phyloP scores from a whole-genome alignment of 2,329 filamentous ascomycete species.

The Epichloe elymi region DNA sequence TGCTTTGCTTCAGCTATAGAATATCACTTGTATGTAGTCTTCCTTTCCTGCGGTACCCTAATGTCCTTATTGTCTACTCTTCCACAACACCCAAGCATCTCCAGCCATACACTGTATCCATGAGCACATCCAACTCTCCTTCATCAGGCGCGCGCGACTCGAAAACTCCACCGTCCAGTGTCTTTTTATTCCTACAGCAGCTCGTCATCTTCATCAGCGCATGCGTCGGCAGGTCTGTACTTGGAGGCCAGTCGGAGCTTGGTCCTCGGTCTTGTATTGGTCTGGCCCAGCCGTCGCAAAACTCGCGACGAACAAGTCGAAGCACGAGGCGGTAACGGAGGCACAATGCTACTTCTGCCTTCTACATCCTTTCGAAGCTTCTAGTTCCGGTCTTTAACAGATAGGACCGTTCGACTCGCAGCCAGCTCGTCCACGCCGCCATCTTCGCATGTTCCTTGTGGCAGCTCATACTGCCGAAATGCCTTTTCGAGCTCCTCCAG shows the following conservation, averaged over 20 bases:
- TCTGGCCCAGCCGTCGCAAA: background rate
- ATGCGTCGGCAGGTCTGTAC: background rate
- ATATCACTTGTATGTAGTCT: no score
- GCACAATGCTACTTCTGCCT: background rate
- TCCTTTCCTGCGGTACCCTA: no score
- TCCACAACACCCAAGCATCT: background rate
- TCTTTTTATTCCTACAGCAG: background rate
- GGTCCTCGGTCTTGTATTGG: background rate
- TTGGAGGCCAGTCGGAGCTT: background rate
- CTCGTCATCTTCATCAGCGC: slow-evolving; percentile 4
- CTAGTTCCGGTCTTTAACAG: slow-evolving; percentile 17
- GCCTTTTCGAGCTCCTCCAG: slow-evolving; percentile 25
- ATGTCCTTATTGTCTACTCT: background rate
- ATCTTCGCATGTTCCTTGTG: slow-evolving; percentile 8
- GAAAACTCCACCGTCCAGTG: background rate
- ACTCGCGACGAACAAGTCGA: background rate
- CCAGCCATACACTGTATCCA: background rate
- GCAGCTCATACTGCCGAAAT: slow-evolving; percentile 19
- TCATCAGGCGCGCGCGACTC: background rate
- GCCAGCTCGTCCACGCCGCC: slow-evolving; percentile 20
- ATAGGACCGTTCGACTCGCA: slow-evolving; percentile 6
- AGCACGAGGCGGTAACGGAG: background rate
- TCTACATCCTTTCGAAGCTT: background rate
- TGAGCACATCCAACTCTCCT: background rate
- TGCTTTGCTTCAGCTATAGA: no score